These are phyloP conservation scores for Polyporus arcularius DNA, from an alignment of 768 basidiomycete genomes.

Conservation along the genomic window DNA sequence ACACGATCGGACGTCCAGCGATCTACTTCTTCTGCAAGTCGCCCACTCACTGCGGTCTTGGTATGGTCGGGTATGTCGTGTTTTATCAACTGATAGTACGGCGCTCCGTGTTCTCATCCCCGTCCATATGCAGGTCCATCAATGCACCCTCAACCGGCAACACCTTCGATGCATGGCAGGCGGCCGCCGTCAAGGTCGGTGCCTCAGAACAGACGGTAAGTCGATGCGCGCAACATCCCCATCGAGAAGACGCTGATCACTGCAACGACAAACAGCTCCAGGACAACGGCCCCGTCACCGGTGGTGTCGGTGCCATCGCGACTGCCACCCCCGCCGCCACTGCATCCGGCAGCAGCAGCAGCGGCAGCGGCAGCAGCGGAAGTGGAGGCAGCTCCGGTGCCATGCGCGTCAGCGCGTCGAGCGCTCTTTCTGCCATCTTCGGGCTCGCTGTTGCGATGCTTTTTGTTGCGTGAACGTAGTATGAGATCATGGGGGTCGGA, in stretches of 20 bases:
- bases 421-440: constrained; percentile 5
- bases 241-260: background rate
- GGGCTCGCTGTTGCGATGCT: constrained; percentile 12
- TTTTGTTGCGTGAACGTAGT: constrained; percentile 6
- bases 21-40: constrained; percentile 62
- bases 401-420: constrained; percentile 2
- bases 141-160: constrained; percentile 50
- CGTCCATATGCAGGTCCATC: constrained; percentile 33
- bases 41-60: constrained; percentile 47
- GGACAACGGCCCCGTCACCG: constrained; percentile 41
- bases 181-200: constrained; percentile 43
- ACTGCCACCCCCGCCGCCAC: constrained; percentile 29
- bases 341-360: background rate
- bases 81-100: background rate
- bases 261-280: constrained; percentile 33
- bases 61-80: constrained; percentile 46
- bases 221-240: background rate
- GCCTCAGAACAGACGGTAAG: constrained; percentile 37
- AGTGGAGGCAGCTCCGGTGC: constrained; percentile 2
- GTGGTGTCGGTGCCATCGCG: constrained; percentile 44
- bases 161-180: constrained; percentile 41
- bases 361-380: background rate
- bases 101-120: background rate
- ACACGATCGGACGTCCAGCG: constrained; percentile 33
- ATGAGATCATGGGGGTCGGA: background rate